phyloP scores from a whole-genome alignment of 2,329 filamentous ascomycete species.

The Colletotrichum shisoi region DNA sequence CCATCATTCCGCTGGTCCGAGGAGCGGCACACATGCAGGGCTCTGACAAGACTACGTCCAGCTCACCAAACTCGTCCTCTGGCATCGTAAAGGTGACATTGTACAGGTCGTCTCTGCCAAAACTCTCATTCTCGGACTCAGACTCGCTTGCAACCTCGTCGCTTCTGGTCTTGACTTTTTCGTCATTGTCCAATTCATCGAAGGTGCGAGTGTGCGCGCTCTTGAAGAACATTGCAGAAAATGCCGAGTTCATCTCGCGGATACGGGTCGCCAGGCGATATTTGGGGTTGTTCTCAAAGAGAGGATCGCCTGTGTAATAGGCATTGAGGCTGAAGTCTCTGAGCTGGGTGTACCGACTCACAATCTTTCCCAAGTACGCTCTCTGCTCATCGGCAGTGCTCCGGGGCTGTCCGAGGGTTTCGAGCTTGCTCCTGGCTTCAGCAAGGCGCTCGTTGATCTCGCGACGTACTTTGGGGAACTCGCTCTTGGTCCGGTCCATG shows the following conservation, averaged over 20 bases:
- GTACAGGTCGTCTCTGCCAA: background rate
- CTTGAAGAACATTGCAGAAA: constrained; percentile 44
- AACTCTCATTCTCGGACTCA: background rate
- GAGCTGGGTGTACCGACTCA: constrained; percentile 45
- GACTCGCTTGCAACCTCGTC: constrained; percentile 36
- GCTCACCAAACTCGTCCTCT: background rate
- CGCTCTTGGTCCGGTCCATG: constrained; percentile 43
- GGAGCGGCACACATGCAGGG: constrained; percentile 26
- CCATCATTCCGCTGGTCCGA: constrained; percentile 49
- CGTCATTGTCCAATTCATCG: constrained; percentile 20
- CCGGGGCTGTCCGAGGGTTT: constrained; percentile 47
- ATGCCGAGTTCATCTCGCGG: constrained; percentile 50
- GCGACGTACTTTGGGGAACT: constrained; percentile 43
- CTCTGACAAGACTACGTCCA: constrained; percentile 35
- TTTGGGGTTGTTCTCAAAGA: constrained; percentile 44
- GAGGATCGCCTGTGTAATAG: constrained; percentile 46
- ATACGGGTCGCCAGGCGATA: constrained; percentile 53
- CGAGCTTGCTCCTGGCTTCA: constrained; percentile 36
- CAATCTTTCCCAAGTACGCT: constrained; percentile 48
- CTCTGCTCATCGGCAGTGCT: constrained; percentile 46
- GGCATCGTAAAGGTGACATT: background rate
- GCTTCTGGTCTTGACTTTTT: constrained; percentile 39
- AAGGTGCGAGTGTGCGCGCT: constrained; percentile 41
- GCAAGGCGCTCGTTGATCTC: constrained; percentile 40
- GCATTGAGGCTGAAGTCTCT: constrained; percentile 48